Evolutionary conservation across 1,284 basidiomycete genomes (phyloP), one percentile per base, ranked within the genome.

Genomic region (Cerioporus squamosus): DNA sequence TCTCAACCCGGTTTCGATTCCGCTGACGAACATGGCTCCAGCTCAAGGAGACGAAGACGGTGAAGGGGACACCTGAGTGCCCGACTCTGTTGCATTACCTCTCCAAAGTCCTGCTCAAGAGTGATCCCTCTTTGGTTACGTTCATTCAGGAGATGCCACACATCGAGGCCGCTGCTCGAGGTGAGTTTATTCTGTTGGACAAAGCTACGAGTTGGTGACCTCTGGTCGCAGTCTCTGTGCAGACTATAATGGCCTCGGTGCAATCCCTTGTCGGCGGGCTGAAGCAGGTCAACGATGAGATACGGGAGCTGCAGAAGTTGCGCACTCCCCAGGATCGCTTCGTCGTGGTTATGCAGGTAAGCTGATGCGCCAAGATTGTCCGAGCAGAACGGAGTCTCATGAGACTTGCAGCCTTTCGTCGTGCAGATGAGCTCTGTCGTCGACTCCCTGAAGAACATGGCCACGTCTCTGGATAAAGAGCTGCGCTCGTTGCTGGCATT

Each of bases 31-130:
- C 29, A 7, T 9, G 5, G 7, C 15, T 44, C 18, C 61, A 95
- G 93, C 75, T 96, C 74, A 90, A 86, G 67, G 94, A 97, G 65
- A 96, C 91, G 0, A 92, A 87, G 75, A 91, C 93, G 0, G 84
- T 84, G 0, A 87, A 84, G 57, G 83, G 84, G 0, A 81, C 83
- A 0, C 54, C 82, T 0, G 85, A 85, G 2, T 95, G 93, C 65
- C 93, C 94, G 0, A 96, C 93, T 0, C 78, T 97, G 23, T 77
- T 97, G 24, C 94, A 97, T 72, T 97, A 94, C 70, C 70, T 97
- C 23, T 92, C 92, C 7, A 80, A 83, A 49, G 80, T 92, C 5
- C 78, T 97, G n/a, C 72, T 93, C 59, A 81, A 86, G 44, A 82
- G 80, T 12, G 87, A 95, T 68, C 83, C 90, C 1, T 76, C 79